A percentile compares a stretch with the other conserved stretches of the same genome.
Evolutionary conservation across 805 yeast genomes (phyloP).

Genomic region (Ogataea paradorogensis): DNA sequence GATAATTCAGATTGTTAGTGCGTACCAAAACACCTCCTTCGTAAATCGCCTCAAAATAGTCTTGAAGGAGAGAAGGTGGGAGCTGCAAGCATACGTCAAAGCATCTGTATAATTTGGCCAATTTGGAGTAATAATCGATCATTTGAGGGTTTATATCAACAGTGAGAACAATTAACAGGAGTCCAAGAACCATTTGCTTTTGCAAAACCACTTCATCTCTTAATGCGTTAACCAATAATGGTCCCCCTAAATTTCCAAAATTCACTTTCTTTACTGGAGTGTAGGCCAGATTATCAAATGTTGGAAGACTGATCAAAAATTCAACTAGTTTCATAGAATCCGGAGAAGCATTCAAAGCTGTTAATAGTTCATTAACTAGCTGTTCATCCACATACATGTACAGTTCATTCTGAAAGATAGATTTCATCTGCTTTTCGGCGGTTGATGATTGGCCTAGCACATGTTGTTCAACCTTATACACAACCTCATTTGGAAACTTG

Average conservation of each 20-base stretch:
- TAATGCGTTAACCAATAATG: slow-evolving; percentile 21
- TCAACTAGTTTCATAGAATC: slow-evolving; percentile 37
- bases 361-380: slow-evolving; percentile 38
- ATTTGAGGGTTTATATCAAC: slow-evolving; percentile 33
- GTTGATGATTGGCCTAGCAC: slow-evolving; percentile 37
- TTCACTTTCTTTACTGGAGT: slow-evolving; percentile 19
- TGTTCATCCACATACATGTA: slow-evolving; percentile 39
- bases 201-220: slow-evolving; percentile 18
- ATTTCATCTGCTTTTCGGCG: slow-evolving; percentile 34
- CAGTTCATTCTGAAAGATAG: slow-evolving; percentile 42
- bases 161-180: slow-evolving; percentile 29
- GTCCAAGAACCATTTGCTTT: slow-evolving; percentile 23
- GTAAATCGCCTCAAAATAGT: slow-evolving; percentile 15
- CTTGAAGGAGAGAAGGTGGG: background rate
- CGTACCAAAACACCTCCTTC: slow-evolving; percentile 27
- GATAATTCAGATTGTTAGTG: slow-evolving; percentile 23
- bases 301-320: slow-evolving; percentile 31
- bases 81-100: slow-evolving; percentile 3
- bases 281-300: slow-evolving; percentile 22
- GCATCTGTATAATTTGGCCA: slow-evolving; percentile 15
- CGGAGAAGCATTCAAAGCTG: slow-evolving; percentile 38
- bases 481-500: slow-evolving; percentile 37
- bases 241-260: slow-evolving; percentile 27
- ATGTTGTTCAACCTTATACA: slow-evolving; percentile 32
- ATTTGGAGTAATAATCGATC: slow-evolving; percentile 20